These are phyloP conservation scores for Thyridium curvatum DNA, from an alignment of 2,329 filamentous ascomycete species.

Conservation along the genomic window DNA sequence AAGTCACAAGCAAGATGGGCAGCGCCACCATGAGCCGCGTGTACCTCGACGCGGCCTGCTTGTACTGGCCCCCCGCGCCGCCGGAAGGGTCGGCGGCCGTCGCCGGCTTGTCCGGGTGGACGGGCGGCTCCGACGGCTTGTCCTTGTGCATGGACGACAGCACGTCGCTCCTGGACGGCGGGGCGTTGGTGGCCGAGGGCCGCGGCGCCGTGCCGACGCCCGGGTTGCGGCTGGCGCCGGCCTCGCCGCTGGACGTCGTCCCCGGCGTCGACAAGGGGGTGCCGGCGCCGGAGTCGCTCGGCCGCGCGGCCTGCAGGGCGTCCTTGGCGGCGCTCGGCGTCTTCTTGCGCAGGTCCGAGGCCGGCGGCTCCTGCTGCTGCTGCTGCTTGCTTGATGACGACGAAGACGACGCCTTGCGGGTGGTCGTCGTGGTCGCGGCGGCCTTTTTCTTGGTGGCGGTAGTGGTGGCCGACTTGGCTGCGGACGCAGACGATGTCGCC, in stretches of 20 bases:
- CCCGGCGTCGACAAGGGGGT: slow-evolving; percentile 1
- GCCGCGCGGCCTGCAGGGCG: neutral
- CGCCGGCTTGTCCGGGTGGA: neutral
- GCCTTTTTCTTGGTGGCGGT: neutral
- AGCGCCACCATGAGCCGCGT: slow-evolving; percentile 41
- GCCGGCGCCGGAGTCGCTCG: slow-evolving; percentile 2
- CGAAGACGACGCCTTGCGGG: slow-evolving; percentile 3
- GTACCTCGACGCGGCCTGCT: slow-evolving; percentile 37
- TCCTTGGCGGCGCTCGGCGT: neutral
- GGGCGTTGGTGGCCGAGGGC: neutral
- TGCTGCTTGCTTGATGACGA: too few relatives aligned
- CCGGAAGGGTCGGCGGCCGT: slow-evolving; percentile 22
- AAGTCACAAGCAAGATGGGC: slow-evolving; percentile 48
- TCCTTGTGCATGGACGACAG: neutral
- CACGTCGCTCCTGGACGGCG: neutral
- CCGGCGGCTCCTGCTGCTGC: neutral
- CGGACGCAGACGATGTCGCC: neutral
- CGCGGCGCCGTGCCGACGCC: neutral
- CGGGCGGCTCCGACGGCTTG: neutral
- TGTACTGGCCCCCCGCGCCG: slow-evolving; percentile 37
- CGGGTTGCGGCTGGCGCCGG: neutral
- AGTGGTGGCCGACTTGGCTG: neutral
- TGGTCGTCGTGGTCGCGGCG: neutral
- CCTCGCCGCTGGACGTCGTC: neutral
- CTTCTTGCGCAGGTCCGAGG: neutral